A percentile compares a stretch with the other conserved stretches of the same genome.
These are phyloP conservation scores for Pseudonitzschia delicatissima DNA, from an alignment of 108 stramenopile species.

Conservation along the genomic window DNA sequence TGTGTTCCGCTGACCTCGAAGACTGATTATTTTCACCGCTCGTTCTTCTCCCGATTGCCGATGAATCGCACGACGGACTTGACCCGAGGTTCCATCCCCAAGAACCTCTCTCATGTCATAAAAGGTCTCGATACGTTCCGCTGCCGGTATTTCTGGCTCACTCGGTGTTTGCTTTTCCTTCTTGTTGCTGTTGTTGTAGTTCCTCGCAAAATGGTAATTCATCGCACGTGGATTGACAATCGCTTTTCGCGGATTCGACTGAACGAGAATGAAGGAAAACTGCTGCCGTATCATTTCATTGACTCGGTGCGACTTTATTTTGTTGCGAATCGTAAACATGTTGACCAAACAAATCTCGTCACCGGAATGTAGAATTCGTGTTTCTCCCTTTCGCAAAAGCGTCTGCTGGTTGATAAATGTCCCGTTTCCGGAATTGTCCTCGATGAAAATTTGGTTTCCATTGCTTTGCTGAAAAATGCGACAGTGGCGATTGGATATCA, in stretches of 20 bases:
- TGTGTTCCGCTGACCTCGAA: slow-evolving; percentile 32
- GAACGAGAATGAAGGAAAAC: slow-evolving; percentile 76
- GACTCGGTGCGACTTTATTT: slow-evolving; percentile 28
- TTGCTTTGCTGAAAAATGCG: slow-evolving; percentile 37
- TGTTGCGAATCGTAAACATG: slow-evolving; percentile 56
- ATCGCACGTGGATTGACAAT: slow-evolving; percentile 42
- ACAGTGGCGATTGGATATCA: slow-evolving; percentile 80
- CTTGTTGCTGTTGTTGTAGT: slow-evolving; percentile 12
- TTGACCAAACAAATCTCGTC: slow-evolving; percentile 92
- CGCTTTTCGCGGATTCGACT: slow-evolving; percentile 24
- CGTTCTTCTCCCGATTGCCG: slow-evolving; percentile 76
- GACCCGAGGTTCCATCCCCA: slow-evolving; percentile 89
- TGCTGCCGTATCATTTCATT: slow-evolving; percentile 43
- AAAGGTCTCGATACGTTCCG: slow-evolving; percentile 64
- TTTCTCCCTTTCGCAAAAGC: slow-evolving; percentile 64
- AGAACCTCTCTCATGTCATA: slow-evolving; percentile 89
- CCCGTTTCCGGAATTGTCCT: slow-evolving; percentile 91
- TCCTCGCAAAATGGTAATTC: slow-evolving; percentile 20
- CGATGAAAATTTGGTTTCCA: slow-evolving; percentile 58
- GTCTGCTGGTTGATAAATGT: slow-evolving; percentile 82
- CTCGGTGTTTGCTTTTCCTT: background rate
- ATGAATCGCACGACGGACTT: slow-evolving; percentile 86
- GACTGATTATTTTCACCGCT: slow-evolving; percentile 91
- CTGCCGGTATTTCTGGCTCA: slow-evolving; percentile 1
- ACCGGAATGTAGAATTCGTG: slow-evolving; percentile 83